Base-by-base conservation (phyloP, 208 protist species). In the Blastocrithidia nonstop region DNA sequence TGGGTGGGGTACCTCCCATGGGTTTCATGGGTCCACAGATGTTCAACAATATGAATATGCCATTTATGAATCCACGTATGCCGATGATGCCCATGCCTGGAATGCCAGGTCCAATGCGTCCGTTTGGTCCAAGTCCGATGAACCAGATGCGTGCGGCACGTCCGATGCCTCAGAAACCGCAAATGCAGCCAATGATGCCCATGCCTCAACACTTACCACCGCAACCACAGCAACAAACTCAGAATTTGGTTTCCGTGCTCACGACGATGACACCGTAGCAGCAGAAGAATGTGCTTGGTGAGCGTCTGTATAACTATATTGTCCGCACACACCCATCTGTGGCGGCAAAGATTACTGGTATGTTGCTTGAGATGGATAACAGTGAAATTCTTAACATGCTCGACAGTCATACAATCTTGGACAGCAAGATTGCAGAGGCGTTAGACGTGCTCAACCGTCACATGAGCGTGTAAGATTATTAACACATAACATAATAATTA, bases 271-370 rank as follows among this genome's bases (percentile, higher is more conserved):
- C 48, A 41, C 66, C 64, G 31, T 76, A 93, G 31, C 81, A 93
- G 71, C 83, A 96, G 72, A 95, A 95, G 78, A 93, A 95, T 62
- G 58, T 96, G 13, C 82, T 98, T 28, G 96, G 96, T 45, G 94
- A 98, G 73, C 80, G 84, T 20, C 80, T 98, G 27, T 98, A 96
- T 86, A 84, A 71, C 64, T 82, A 96, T 61, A 96, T 98, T 57
- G 74, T 92, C 37, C 46, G 45, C 40, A 57, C 54, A 43, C 75
- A 98, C 62, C 75, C 77, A 0, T 66, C 80, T 23, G 61, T 88
- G 11, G 94, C 95, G 19, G 87, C 93, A 53, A 98, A 98, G 87
- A 98, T 99, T 72, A 99, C 96, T 31, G 96, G 96, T 68, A 99
- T 99, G 96, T 74, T 99, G 7, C 79, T 99, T 20, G 96, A 99